Evolutionary conservation across 2,329 filamentous ascomycete species (phyloP), one percentile per base, ranked within the genome.

Genomic region (Domatiomyces globalis): DNA sequence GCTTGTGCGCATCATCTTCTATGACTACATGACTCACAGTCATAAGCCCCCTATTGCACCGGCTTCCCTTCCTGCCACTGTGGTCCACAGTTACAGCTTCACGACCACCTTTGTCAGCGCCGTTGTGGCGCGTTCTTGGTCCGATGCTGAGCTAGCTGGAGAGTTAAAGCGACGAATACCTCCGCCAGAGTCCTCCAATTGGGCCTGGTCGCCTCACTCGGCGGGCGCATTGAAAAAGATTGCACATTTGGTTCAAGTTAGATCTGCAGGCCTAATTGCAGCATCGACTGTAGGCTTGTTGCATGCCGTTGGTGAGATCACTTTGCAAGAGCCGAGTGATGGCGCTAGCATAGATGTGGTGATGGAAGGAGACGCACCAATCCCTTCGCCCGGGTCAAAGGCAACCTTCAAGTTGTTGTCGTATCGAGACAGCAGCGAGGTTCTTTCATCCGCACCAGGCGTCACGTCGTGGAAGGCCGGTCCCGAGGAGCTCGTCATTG

Each of bases 31-130:
- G 60, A 74, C 70, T 9, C 70, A 61, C 9, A 63, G 66, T 4
- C 60, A 62, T 46, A 54, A 54, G 22, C 60, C 73, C 5, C 63
- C 65, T 1, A 58, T 78, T 12, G 51, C 68, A 2, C 57, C 63
- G 9, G 66, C 71, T 7, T 65, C 67, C 1, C 62, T 87, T 8
- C 84, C 84, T 0, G 62, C 63, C 20, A 72, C 69, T 27, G 64
- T 88, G 15, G 67, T 72, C 9, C 68, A 74, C 52, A 73, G 73
- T 55, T 84, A 86, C 59, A 75, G 79, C 43, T 70, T 86, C 53
- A 80, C 80, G 9, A 89, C 85, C 2, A 80, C 80, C 1, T 89
- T 85, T 58, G 71, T 90, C 25, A 85, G 84, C 52, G 78, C 83
- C 58, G 78, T 82, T 44, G 77, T 81, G 39, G 83, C 83, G 1